Evolutionary conservation across 2,329 filamentous ascomycete genomes (phyloP), one percentile per base, ranked within the genome.

Genomic region (Aspergillus quadricinctus): DNA sequence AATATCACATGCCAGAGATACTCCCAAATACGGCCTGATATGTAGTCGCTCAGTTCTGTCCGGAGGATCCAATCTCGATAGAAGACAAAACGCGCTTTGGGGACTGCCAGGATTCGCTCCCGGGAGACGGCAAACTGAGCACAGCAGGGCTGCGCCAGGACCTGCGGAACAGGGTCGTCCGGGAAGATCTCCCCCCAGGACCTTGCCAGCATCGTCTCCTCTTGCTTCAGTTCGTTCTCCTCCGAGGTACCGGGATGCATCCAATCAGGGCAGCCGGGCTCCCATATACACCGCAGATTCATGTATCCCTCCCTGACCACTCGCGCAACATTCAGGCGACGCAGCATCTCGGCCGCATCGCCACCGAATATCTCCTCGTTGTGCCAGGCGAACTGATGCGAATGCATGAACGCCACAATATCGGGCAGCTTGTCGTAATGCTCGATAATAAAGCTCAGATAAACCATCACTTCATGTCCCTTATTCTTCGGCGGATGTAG

Each of bases 1-100:
- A 86, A 87, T 14, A 87, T 77, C 57, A 80, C 83, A 57, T 86
- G 83, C 84, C 84, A 87, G 1, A 85, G 70, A 64, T 87, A 86
- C 66, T 87, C 84, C 75, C 83, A 86, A 17, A 86, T 76, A 2
- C 84, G 77, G 2, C 84, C 84, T 11, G 80, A 81, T 21, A 86
- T 73, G 45, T 78, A 78, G 64, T 86, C 83, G 23, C 72, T 74
- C 29, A 86, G 66, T 21, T 79, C 73, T 0, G 83, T 86, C n/a
- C 77, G 75, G 28, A 85, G 72, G 2, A 87, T 70, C 84, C 84
- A 87, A 62, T 85, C 80, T 27, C 84, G 78, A 62, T 84, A 82
- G 64, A 78, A 81, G 21, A 83, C 72, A 64, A 82, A 87, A 48
- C 80, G 77, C 25, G 77, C 74, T 52, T 78, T 75, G 1, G 82